These are phyloP conservation scores for Pythium diclinum DNA, from an alignment of 352 stramenopile genomes.

Conservation along the genomic window DNA sequence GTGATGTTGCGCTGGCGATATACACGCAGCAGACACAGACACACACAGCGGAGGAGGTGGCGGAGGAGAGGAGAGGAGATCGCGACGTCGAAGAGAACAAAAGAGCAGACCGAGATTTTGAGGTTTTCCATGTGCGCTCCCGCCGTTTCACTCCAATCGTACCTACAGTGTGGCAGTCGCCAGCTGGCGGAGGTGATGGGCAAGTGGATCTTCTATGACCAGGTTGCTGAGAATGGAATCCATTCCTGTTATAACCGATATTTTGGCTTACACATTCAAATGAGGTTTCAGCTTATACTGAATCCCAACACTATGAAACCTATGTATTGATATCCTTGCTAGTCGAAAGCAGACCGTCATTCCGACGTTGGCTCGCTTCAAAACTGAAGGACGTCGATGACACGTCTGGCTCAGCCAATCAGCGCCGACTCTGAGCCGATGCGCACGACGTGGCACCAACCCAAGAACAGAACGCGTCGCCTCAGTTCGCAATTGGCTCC, in stretches of 20 bases:
- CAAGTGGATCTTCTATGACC: background rate
- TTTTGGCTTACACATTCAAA: too few species aligned
- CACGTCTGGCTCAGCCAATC: constrained; percentile 28
- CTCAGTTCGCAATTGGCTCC: background rate
- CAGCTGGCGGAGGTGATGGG: constrained; percentile 8
- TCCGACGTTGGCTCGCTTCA: constrained; percentile 7
- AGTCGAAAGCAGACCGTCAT: background rate
- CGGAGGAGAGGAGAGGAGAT: background rate
- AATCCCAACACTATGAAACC: too few species aligned
- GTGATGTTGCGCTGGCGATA: background rate
- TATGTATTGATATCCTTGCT: background rate
- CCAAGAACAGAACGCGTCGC: constrained; percentile 7
- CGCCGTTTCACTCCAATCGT: constrained; percentile 1
- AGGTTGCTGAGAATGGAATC: constrained; percentile 20
- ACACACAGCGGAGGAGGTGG: background rate
- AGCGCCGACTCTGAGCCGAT: constrained; percentile 8
- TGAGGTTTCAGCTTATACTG: too few species aligned
- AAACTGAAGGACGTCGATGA: constrained; percentile 18
- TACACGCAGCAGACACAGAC: background rate
- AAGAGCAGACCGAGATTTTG: background rate
- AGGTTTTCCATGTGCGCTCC: background rate
- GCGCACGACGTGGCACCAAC: constrained; percentile 30
- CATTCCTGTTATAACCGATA: background rate
- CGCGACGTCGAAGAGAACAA: background rate
- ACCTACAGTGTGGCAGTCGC: background rate